Conservation (phyloP, 495 filamentous ascomycete genomes). For the Chaetomium cochliodes region DNA sequence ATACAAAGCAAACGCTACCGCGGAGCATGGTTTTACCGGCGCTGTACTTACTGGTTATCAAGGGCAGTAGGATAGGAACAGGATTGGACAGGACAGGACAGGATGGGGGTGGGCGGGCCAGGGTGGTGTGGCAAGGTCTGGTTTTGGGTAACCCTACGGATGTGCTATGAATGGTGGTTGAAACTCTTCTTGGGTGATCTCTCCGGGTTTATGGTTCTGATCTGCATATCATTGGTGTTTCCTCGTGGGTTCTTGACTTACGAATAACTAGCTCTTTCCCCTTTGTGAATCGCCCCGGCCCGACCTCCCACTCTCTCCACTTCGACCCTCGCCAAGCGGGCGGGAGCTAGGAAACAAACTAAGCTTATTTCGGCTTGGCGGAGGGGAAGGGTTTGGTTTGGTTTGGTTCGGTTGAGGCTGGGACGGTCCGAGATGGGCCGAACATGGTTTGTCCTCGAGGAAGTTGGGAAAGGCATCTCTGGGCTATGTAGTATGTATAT, state of each 20-base stretch:
- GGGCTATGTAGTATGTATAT: too few relatives aligned
- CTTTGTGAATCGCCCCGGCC: not conserved
- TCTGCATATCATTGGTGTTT: too few relatives aligned
- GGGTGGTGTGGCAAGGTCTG: not conserved
- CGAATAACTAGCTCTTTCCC: too few relatives aligned
- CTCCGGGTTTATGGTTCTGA: too few relatives aligned
- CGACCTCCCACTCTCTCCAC: not conserved
- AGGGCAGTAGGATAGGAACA: not conserved
- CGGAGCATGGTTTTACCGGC: not conserved
- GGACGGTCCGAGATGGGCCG: not conserved
- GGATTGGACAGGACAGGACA: not conserved
- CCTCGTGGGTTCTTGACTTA: too few relatives aligned
- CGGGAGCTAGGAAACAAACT: not conserved
- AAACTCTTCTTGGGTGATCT: not conserved
- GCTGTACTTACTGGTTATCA: not conserved
- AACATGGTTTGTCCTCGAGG: too few relatives aligned
- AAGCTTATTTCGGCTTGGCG: conserved; percentile 10
- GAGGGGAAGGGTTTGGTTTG: too few relatives aligned
- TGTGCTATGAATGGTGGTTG: too few relatives aligned
- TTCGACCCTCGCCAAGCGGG: not conserved
- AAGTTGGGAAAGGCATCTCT: too few relatives aligned
- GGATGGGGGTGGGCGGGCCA: not conserved
- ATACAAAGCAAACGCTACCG: not conserved
- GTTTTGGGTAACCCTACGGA: not conserved
- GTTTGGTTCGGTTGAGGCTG: not conserved